Percentiles rank a stretch among this genome's conserved stretches.
Conservation (phyloP, 2,329 filamentous ascomycete species). For the Bimuria novae-zelandiae region DNA sequence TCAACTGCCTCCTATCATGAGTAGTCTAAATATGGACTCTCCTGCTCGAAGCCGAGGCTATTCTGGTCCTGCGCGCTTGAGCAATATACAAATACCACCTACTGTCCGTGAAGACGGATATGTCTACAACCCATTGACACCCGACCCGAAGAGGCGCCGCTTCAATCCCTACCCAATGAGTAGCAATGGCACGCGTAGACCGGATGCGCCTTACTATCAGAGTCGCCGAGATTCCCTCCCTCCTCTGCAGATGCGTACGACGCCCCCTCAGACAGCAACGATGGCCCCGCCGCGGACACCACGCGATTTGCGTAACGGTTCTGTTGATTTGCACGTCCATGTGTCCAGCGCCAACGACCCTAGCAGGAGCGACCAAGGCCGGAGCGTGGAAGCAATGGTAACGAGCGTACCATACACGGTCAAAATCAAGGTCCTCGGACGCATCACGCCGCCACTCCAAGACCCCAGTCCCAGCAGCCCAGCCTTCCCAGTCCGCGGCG, state of each 20-base stretch:
- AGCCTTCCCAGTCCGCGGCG: conserved; percentile 63
- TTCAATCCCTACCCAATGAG: conserved; percentile 40
- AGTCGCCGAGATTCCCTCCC: conserved; percentile 41
- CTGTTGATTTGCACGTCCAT: conserved; percentile 28
- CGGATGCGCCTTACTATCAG: conserved; percentile 52
- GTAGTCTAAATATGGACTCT: conserved; percentile 48
- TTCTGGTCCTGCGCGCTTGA: conserved; percentile 32
- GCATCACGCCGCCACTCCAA: conserved; percentile 72
- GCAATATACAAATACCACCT: conserved; percentile 33
- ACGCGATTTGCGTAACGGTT: conserved; percentile 28
- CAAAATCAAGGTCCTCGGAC: conserved; percentile 76
- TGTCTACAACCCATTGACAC: conserved; percentile 39
- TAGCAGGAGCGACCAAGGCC: conserved; percentile 47
- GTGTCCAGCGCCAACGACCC: conserved; percentile 33
- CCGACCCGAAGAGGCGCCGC: conserved; percentile 42
- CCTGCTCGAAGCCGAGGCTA: conserved; percentile 31
- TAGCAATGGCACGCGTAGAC: conserved; percentile 62
- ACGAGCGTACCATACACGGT: conserved; percentile 74
- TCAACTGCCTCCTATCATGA: conserved; percentile 43
- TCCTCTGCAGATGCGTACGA: conserved; percentile 36
- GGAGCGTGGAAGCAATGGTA: conserved; percentile 68
- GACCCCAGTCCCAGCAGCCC: conserved; percentile 29
- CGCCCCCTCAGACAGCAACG: conserved; percentile 37
- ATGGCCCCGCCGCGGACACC: conserved; percentile 42
- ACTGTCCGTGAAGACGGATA: conserved; percentile 34